A percentile compares a stretch with the other conserved stretches of the same genome.
Conservation (phyloP, 1,284 basidiomycete genomes). For the Stereum hirsutum region DNA sequence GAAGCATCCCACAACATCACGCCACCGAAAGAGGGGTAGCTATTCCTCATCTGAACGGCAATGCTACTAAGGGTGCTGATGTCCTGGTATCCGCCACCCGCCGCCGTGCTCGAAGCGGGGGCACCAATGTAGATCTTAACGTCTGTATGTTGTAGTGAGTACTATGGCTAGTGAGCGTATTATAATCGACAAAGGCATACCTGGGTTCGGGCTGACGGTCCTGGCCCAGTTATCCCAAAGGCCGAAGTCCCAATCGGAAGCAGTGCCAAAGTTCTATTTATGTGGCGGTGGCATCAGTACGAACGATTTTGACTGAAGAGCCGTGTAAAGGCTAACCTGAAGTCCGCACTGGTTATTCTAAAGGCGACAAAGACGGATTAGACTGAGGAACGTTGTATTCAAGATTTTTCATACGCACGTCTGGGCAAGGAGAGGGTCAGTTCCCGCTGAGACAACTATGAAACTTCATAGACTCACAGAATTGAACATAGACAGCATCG, state of each 20-base stretch:
- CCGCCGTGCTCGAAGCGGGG: conserved; percentile 46
- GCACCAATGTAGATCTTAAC: conserved; percentile 57
- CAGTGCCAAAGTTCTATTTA: no score
- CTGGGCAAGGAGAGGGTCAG: no score
- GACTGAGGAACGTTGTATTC: no score
- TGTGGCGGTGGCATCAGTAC: no score
- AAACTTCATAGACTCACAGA: conserved; percentile 19
- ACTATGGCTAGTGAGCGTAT: no score
- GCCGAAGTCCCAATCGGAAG: conserved; percentile 43
- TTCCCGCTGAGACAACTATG: not conserved
- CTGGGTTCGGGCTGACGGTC: conserved; percentile 40
- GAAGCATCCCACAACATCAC: conserved; percentile 70
- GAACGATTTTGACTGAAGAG: conserved; percentile 27
- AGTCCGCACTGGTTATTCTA: conserved; percentile 45
- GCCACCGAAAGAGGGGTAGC: conserved; percentile 63
- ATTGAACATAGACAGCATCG: conserved; percentile 52
- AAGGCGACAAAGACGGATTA: no score
- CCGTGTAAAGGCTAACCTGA: conserved; percentile 29
- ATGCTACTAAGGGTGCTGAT: conserved; percentile 38
- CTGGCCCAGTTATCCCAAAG: conserved; percentile 57
- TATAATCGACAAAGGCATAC: no score
- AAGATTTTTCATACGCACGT: no score
- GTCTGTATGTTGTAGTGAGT: no score
- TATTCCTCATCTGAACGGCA: conserved; percentile 44
- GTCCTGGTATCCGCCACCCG: conserved; percentile 45